Evolutionary conservation across 164 flowering plant species (phyloP).

Genomic region (Macadamia integrifolia): DNA sequence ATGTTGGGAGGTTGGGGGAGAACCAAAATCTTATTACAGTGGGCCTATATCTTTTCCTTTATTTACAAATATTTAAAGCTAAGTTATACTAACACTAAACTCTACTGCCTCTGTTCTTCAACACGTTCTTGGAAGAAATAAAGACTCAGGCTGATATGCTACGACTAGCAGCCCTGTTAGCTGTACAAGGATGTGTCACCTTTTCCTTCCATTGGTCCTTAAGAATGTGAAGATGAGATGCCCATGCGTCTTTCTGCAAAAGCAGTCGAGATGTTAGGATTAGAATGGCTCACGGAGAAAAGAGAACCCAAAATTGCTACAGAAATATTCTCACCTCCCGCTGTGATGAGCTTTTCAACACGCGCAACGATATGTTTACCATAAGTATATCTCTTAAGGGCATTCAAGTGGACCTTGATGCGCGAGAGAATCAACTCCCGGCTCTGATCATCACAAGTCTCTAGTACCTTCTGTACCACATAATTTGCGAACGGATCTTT

Average conservation of each 20-base stretch:
- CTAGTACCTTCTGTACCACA: constrained; percentile 85
- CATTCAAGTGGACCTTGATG: constrained; percentile 66
- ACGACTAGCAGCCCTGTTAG: constrained; percentile 26
- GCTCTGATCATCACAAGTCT: constrained; percentile 69
- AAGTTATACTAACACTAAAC: background rate
- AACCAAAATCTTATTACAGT: constrained; percentile 13
- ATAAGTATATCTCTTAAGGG: constrained; percentile 72
- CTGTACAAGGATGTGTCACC: constrained; percentile 33
- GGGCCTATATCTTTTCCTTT: constrained; percentile 9
- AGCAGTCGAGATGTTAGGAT: background rate
- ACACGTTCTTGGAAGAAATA: background rate
- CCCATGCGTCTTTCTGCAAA: constrained; percentile 54
- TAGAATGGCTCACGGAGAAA: no score
- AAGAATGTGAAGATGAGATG: constrained; percentile 22
- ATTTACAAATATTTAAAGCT: constrained; percentile 9
- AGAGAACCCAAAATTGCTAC: background rate
- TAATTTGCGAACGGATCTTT: constrained; percentile 90
- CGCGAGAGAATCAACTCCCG: constrained; percentile 72
- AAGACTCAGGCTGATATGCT: constrained; percentile 10
- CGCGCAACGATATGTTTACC: constrained; percentile 91
- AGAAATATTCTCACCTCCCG: constrained; percentile 55
- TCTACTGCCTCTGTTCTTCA: constrained; percentile 4
- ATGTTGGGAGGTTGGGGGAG: background rate
- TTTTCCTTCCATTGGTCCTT: background rate
- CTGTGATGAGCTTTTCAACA: constrained; percentile 71